Base-by-base conservation (phyloP, 179 eudicot genomes). In the Dionaea muscipula region DNA sequence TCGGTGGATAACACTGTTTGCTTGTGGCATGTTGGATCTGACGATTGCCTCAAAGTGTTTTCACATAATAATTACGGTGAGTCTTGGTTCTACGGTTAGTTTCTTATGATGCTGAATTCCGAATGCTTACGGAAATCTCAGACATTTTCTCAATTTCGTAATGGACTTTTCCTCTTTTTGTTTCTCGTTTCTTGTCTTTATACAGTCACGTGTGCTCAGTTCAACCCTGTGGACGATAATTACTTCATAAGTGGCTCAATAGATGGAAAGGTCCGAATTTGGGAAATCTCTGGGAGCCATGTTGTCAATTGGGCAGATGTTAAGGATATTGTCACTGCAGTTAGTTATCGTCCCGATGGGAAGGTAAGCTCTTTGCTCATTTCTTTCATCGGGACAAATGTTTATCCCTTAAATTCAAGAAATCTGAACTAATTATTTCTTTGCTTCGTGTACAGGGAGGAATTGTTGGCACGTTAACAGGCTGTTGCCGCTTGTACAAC, bases 231-330 rank as follows among this genome's bases (percentile, higher is more conserved):
- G 49, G 76, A 83, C 65, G 89, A 79, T 47, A 79, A 86, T 56
- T 65, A 72, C 75, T 90, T 90, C 76, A 73, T 90, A 55, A 90
- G 94, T 60, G 97, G 97, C 45, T 90, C 95, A 52, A 81, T 90
- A 49, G 97, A 90, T 62, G 97, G 97, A 54, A 90, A 86, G 71
- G 84, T 90, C 63, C 93, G 97, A 7, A 67, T 86, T 39, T 90
- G 97, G 97, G 81, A 68, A 16, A 60, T 83, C 48, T 66, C 67
- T 53, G 58, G 65, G 41, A 67, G 86, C 67, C 81, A 79, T 61
- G 97, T 90, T 45, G 82, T 83, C 21, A 77, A 80, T 54, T 90
- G 97, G 97, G 75, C 71, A 3, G 95, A 86, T 55, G 59, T 76
- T 20, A 86, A 71, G 66, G 95, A 86, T 54, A 86, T 90, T 28